phyloP scores from a whole-genome alignment of 192 early-diverging fungal genomes.

The Backusella mclennaniae region DNA sequence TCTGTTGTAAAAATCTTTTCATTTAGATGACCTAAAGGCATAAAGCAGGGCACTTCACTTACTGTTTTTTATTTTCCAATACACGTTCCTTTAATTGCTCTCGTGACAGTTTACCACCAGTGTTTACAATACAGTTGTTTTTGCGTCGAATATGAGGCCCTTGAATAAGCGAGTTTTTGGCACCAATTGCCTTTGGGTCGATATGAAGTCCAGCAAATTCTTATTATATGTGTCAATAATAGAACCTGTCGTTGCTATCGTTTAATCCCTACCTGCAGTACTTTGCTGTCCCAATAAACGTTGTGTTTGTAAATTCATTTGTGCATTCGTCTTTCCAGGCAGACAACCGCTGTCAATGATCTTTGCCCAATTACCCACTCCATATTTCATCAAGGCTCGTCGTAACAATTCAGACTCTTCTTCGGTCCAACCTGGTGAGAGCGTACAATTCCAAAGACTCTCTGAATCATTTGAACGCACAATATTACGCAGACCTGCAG shows the following conservation, averaged over 20 bases:
- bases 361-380: slow-evolving; percentile 95
- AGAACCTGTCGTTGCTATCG: background rate
- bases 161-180: slow-evolving; percentile 79
- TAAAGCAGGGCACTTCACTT: slow-evolving; percentile 7
- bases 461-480: slow-evolving; percentile 92
- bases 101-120: slow-evolving; percentile 64
- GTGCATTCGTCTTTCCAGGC: slow-evolving; percentile 95
- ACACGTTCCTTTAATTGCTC: slow-evolving; percentile 73
- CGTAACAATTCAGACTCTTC: slow-evolving; percentile 82
- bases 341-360: slow-evolving; percentile 88
- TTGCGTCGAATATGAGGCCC: slow-evolving; percentile 86
- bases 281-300: slow-evolving; percentile 94
- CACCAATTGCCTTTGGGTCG: slow-evolving; percentile 83
- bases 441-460: slow-evolving; percentile 92
- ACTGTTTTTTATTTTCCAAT: slow-evolving; percentile 74
- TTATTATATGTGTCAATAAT: slow-evolving; percentile 7
- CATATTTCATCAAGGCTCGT: slow-evolving; percentile 84
- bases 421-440: slow-evolving; percentile 89
- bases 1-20: slow-evolving; percentile 29
- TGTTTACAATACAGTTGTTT: slow-evolving; percentile 94
- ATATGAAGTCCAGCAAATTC: slow-evolving; percentile 94
- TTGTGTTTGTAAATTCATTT: slow-evolving; percentile 96
- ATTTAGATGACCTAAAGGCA: background rate
- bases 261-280: slow-evolving; percentile 67
- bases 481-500: slow-evolving; percentile 83